Base-by-base conservation (phyloP, 148 eudicot genomes). In the Pharnaceum exiguum region DNA sequence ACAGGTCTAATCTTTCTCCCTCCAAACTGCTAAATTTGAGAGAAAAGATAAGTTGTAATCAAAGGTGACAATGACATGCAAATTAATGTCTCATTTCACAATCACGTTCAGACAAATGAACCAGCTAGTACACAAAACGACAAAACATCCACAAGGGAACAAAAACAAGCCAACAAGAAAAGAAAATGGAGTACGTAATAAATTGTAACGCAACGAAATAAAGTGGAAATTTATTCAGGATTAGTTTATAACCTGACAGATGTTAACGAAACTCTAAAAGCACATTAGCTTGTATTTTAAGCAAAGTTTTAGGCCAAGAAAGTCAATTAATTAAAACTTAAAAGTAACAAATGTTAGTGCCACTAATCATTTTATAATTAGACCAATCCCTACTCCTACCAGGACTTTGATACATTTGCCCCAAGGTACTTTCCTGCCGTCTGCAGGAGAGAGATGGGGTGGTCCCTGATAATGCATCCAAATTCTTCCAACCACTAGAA, bases 41-140 rank as follows among this genome's bases (percentile, higher is more conserved):
- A 17, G 18, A 25, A 66, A 51, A 25, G 44, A 24, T 51, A 32
- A 51, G 49, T 45, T 28, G 58, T 44, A 65, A 72, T 36, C 47
- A 57, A 66, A 48, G 42, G 36, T 67, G 76, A 72, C 63, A 66
- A 72, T 27, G 76, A 72, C 76, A 42, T 66, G 55, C 33, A 29
- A 49, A 49, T 49, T 46, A 60, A 62, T 72, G 76, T 72, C 63
- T 66, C 60, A 54, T 54, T 60, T 46, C 47, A 46, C 46, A 37
- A 59, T 24, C 57, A 66, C 23, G 55, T 60, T 66, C 63, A 71
- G 65, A 72, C 63, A 59, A 65, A 53, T n/a, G 61, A 59, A 51
- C 50, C 12, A 52, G 46, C 59, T 42, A 2, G 30, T 33, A 16
- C 65, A 59, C 60, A 39, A 62, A 16, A 39, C 62, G 74, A 70